Conservation (phyloP, 2,329 filamentous ascomycete genomes). For the Ceratocystis papillata region DNA sequence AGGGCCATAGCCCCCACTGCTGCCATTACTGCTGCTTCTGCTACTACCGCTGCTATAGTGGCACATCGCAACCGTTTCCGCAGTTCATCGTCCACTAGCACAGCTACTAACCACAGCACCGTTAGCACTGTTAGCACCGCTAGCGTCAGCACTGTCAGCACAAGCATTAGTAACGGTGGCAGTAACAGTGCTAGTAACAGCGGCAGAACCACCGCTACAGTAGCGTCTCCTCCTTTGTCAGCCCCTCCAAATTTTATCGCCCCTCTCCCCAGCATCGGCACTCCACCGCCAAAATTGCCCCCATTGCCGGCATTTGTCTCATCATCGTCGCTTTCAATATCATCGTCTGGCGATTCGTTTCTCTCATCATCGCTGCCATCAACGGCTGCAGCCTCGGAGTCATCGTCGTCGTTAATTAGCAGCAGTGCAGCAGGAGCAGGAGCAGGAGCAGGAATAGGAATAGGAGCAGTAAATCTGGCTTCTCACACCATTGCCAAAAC, state of each 20-base stretch:
- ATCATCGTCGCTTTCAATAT: slow-evolving; percentile 1
- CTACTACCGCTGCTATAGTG: too few species aligned
- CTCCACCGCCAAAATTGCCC: slow-evolving; percentile 15
- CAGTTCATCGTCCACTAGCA: slow-evolving; percentile 11
- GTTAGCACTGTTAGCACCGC: background rate
- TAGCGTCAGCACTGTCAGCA: background rate
- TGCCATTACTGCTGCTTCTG: too few species aligned
- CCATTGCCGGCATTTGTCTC: slow-evolving; percentile 12
- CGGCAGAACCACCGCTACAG: slow-evolving; percentile 4
- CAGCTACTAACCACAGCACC: slow-evolving; percentile 11
- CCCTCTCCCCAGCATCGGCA: slow-evolving; percentile 14
- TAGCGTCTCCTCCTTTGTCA: background rate
- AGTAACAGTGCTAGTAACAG: background rate
- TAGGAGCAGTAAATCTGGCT: too few species aligned
- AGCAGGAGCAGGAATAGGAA: too few species aligned
- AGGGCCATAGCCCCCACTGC: background rate
- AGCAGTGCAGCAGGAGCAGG: background rate
- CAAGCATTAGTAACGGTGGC: background rate
- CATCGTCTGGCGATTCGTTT: background rate
- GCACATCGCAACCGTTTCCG: slow-evolving; percentile 1
- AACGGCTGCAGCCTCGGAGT: background rate
- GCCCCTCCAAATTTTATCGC: slow-evolving; percentile 1
- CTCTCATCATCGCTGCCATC: background rate
- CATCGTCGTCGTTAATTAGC: background rate
- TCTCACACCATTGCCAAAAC: background rate